Evolutionary conservation across 2,329 filamentous ascomycete genomes (phyloP).

Genomic region (Cytospora piceicola): DNA sequence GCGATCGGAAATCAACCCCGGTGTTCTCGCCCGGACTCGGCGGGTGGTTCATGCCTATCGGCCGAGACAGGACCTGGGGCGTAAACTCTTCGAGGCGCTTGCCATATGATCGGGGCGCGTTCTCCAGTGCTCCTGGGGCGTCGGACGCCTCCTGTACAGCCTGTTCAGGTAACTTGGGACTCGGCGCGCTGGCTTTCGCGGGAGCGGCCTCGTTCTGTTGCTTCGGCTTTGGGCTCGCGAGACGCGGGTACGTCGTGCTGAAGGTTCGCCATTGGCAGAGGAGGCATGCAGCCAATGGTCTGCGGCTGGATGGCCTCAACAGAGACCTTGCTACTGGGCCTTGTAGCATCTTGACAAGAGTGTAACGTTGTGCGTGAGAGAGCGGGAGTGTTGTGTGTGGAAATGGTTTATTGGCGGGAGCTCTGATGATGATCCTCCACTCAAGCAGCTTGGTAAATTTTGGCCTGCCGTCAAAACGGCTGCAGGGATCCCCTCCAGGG

Average conservation of each 20-base stretch:
- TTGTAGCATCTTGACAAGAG: slow-evolving; percentile 19
- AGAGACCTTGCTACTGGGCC: slow-evolving; percentile 11
- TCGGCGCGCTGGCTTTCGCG: slow-evolving; percentile 25
- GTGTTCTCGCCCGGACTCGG: slow-evolving; percentile 81
- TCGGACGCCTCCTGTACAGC: slow-evolving; percentile 20
- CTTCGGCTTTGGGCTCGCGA: slow-evolving; percentile 30
- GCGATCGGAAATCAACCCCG: slow-evolving; percentile 69
- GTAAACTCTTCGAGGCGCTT: slow-evolving; percentile 58
- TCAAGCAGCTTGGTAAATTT: slow-evolving; percentile 18
- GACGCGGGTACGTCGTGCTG: slow-evolving; percentile 47
- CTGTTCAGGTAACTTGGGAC: slow-evolving; percentile 31
- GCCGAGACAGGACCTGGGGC: slow-evolving; percentile 66
- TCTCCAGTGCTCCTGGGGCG: slow-evolving; percentile 51
- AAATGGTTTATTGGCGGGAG: neutral
- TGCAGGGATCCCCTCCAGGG: slow-evolving; percentile 24
- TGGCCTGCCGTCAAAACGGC: slow-evolving; percentile 7
- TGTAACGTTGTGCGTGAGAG: neutral
- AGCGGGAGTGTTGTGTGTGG: no score
- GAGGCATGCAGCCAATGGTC: slow-evolving; percentile 45
- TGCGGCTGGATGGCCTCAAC: slow-evolving; percentile 5
- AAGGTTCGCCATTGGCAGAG: slow-evolving; percentile 58
- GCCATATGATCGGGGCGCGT: slow-evolving; percentile 65
- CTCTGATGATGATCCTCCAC: neutral
- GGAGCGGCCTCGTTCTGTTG: slow-evolving; percentile 27
- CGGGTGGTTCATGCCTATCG: slow-evolving; percentile 79